Evolutionary conservation across 192 early-diverging fungal genomes (phyloP).

Genomic region (Coemansia reversa): DNA sequence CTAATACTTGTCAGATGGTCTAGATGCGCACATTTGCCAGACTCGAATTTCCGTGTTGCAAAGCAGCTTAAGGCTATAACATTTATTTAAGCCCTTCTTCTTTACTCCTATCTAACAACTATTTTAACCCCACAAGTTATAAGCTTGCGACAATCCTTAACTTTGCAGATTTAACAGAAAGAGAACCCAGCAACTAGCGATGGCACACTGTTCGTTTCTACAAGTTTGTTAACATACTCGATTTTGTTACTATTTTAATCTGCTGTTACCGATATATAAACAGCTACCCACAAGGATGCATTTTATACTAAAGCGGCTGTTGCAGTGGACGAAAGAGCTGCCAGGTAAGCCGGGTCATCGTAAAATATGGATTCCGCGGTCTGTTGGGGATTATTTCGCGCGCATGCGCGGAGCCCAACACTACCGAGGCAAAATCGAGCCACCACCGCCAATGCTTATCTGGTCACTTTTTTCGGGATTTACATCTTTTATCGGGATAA

Average conservation of each 20-base stretch:
- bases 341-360: slow-evolving; percentile 37
- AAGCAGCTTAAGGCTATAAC: background rate
- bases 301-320: slow-evolving; percentile 26
- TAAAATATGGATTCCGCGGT: slow-evolving; percentile 26
- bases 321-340: slow-evolving; percentile 32
- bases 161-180: background rate
- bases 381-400: slow-evolving; percentile 17
- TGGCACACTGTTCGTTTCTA: background rate
- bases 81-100: no score
- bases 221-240: background rate
- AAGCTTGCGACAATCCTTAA: background rate
- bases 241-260: background rate
- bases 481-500: slow-evolving; percentile 39
- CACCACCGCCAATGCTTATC: slow-evolving; percentile 31
- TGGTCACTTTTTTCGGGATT: slow-evolving; percentile 40
- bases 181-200: background rate
- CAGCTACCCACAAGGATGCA: slow-evolving; percentile 7
- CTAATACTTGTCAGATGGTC: background rate
- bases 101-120: background rate
- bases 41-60: background rate
- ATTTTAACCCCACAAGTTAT: background rate
- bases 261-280: background rate
- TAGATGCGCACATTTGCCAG: background rate
- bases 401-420: slow-evolving; percentile 48
- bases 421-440: slow-evolving; percentile 19